Percentiles rank a stretch among this genome's conserved stretches.
Conservation (phyloP, 1,284 basidiomycete species). For the Erythrobasidium hasegawianum region DNA sequence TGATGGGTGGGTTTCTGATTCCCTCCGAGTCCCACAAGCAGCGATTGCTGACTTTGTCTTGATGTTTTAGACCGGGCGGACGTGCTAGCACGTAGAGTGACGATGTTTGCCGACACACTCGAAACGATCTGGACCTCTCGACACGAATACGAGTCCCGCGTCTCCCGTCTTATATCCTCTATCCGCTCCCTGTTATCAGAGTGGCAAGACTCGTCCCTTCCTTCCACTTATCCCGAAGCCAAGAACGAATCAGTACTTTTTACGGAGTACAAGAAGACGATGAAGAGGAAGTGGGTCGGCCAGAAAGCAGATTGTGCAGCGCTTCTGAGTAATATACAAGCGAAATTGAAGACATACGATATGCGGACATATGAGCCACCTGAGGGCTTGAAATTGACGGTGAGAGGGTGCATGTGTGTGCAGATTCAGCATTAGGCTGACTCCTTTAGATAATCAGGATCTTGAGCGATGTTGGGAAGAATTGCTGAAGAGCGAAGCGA, state of each 20-base stretch:
- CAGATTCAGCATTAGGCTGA: not conserved
- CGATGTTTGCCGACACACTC: constrained; percentile 94
- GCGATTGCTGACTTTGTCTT: constrained; percentile 1
- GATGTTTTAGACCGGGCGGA: constrained; percentile 75
- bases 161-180: constrained; percentile 60
- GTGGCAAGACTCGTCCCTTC: constrained; percentile 63
- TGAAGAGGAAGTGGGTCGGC: constrained; percentile 79
- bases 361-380: constrained; percentile 78
- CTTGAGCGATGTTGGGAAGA: constrained; percentile 74
- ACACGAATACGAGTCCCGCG: constrained; percentile 77
- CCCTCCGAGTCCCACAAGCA: not conserved
- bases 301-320: constrained; percentile 86
- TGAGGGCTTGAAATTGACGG: constrained; percentile 61
- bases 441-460: constrained; percentile 54
- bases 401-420: constrained; percentile 48
- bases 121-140: constrained; percentile 76
- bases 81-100: constrained; percentile 85
- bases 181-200: constrained; percentile 61
- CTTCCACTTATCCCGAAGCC: constrained; percentile 74
- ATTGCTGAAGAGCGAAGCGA: constrained; percentile 70
- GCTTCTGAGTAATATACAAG: constrained; percentile 88
- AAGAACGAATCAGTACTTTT: constrained; percentile 71
- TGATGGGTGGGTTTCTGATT: constrained; percentile 68
- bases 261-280: constrained; percentile 76
- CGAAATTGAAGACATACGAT: constrained; percentile 87